A percentile compares a stretch with the other conserved stretches of the same genome.
These are phyloP conservation scores for Nigrospora osmanthi DNA, from an alignment of 2,329 filamentous ascomycete species.

Conservation along the genomic window DNA sequence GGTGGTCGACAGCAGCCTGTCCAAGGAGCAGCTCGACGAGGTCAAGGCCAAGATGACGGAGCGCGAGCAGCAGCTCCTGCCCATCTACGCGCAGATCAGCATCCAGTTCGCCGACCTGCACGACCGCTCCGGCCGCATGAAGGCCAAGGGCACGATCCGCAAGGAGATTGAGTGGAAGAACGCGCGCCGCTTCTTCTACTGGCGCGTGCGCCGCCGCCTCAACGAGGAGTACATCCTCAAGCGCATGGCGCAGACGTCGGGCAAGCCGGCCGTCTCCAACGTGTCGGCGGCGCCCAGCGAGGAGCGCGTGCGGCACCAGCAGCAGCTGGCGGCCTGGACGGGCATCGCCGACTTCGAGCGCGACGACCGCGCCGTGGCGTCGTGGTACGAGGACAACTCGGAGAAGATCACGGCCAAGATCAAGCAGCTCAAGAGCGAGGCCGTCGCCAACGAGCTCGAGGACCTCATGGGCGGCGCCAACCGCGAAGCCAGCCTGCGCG, in stretches of 20 bases:
- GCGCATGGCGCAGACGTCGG: slow-evolving; percentile 55
- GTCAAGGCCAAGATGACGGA: slow-evolving; percentile 79
- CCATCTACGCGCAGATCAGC: slow-evolving; percentile 92
- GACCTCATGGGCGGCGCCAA: background rate
- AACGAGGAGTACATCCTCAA: slow-evolving; percentile 97
- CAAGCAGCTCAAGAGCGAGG: slow-evolving; percentile 72
- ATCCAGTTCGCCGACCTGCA: slow-evolving; percentile 95
- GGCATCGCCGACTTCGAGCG: slow-evolving; percentile 67
- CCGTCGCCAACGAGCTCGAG: slow-evolving; percentile 17
- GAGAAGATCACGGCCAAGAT: slow-evolving; percentile 78
- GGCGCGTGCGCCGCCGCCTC: slow-evolving; percentile 91
- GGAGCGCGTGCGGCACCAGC: slow-evolving; percentile 47
- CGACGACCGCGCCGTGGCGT: slow-evolving; percentile 75
- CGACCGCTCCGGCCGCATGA: slow-evolving; percentile 94
- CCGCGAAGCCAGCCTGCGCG: background rate
- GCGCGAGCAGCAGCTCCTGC: slow-evolving; percentile 82
- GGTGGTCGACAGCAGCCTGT: slow-evolving; percentile 58
- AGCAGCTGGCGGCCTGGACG: slow-evolving; percentile 76
- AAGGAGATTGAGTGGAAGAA: slow-evolving; percentile 78
- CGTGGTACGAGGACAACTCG: slow-evolving; percentile 95
- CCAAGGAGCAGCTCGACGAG: slow-evolving; percentile 64
- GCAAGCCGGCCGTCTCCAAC: slow-evolving; percentile 21
- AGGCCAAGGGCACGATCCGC: slow-evolving; percentile 93
- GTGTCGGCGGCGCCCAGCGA: slow-evolving; percentile 29
- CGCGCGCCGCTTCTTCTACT: slow-evolving; percentile 97